Evolutionary conservation across 768 basidiomycete genomes (phyloP), one percentile per base, ranked within the genome.

Genomic region (Kwoniella sp.): DNA sequence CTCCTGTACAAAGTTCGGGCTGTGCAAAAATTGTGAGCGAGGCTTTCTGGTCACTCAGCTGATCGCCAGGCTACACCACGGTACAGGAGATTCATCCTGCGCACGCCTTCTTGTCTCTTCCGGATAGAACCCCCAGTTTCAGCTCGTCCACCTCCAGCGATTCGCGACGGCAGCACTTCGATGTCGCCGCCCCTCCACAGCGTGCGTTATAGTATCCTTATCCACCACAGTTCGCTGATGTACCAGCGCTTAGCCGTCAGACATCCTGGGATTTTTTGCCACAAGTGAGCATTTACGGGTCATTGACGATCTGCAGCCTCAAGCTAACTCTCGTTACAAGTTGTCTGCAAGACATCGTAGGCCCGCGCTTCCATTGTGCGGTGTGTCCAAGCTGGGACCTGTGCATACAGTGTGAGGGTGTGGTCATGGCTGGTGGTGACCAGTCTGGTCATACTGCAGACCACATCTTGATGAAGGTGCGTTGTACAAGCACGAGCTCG

Each of bases 381-480:
- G 83, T 88, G 19, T 96, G 92, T 69, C 82, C 85, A 33, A 32
- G 26, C 46, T 70, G 70, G 70, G 74, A 75, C 50, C 57, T 75
- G 2, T 75, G 74, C 38, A 61, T 63, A 5, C 67, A 70, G 37
- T 75, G 74, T 46, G 73, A 74, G 42, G 62, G 62, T 12, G 48
- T 64, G 4, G 52, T 51, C 5, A 36, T 60, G 10, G 51, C 43
- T 15, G 31, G 33, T 32, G 50, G 38, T 31, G 43, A 48, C 25
- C 61, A 61, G 4, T 57, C 60, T 6, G 62, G 61, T 36, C 74
- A 74, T 46, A 62, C 69, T 6, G 56, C 72, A 2, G 71, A 74
- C 27, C 91, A 96, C 67, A 90, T 93, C 59, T 82, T 93, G 80
- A 88, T 96, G 75, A 96, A 96, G 83, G 90, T 88, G 54, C 39